These are phyloP conservation scores for Aureobasidium vineae DNA, from an alignment of 2,329 filamentous ascomycete species.

Conservation along the genomic window DNA sequence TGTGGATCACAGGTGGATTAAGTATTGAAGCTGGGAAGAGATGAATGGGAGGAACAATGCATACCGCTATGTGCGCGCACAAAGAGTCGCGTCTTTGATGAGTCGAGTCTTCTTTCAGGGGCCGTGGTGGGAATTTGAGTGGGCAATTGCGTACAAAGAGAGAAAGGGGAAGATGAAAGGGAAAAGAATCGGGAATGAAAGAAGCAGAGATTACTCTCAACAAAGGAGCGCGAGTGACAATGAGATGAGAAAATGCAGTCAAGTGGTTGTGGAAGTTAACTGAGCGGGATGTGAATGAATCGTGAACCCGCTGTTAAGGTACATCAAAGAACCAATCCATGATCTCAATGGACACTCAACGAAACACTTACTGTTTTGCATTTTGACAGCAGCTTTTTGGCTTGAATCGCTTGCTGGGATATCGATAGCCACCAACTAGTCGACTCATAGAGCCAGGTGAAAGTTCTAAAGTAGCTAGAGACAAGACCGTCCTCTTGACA, in stretches of 20 bases:
- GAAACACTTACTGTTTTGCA: too few species aligned
- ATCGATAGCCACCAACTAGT: too few species aligned
- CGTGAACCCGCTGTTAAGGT: too few species aligned
- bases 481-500: too few species aligned
- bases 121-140: not conserved
- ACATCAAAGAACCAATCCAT: too few species aligned
- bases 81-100: slow-evolving; percentile 8
- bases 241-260: not conserved
- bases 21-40: not conserved
- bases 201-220: not conserved
- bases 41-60: not conserved
- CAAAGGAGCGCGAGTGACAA: not conserved
- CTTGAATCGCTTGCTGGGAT: too few species aligned
- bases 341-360: too few species aligned
- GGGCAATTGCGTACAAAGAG: not conserved
- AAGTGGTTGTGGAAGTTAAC: not conserved
- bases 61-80: not conserved
- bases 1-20: not conserved
- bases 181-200: not conserved
- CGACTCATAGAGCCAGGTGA: too few species aligned
- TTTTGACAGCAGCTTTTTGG: too few species aligned
- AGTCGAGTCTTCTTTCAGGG: not conserved
- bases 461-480: too few species aligned
- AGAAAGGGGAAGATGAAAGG: not conserved
- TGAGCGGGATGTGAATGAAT: not conserved